Evolutionary conservation across 768 basidiomycete genomes (phyloP).

Genomic region (Panaeolus cyanescens): DNA sequence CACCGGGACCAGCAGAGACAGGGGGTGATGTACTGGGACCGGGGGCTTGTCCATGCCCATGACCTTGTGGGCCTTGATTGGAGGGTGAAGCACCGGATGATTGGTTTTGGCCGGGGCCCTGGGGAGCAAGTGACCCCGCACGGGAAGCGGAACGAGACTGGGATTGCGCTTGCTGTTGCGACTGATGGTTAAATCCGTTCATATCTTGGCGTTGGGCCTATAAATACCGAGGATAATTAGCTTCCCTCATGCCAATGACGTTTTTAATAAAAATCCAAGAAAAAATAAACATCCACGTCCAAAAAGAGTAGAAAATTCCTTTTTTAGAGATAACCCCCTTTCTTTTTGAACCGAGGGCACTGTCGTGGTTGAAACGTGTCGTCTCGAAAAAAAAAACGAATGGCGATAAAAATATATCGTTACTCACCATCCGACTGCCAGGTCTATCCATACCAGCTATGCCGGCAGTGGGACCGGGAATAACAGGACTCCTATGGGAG

Average conservation of each 20-base stretch:
- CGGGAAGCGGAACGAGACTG: conserved; percentile 10
- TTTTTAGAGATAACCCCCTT: not conserved
- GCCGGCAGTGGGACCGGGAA: conserved; percentile 21
- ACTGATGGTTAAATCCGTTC: conserved; percentile 20
- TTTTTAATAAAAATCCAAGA: not conserved
- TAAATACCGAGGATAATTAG: not conserved
- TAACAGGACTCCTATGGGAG: conserved; percentile 31
- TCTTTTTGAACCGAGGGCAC: too few relatives aligned
- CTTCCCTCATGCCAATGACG: not conserved
- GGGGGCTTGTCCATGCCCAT: not conserved
- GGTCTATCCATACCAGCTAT: conserved; percentile 21
- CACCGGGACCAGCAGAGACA: not conserved
- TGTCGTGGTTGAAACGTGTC: not conserved
- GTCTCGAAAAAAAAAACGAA: not conserved
- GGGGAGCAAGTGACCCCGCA: conserved; percentile 1
- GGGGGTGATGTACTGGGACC: not conserved
- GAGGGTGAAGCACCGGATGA: conserved; percentile 11
- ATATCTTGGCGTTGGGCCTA: conserved; percentile 16
- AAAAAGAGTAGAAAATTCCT: not conserved
- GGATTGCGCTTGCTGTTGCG: conserved; percentile 17
- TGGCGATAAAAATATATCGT: conserved; percentile 1
- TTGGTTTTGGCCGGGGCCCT: conserved; percentile 8
- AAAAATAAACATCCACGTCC: not conserved
- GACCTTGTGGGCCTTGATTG: conserved; percentile 1
- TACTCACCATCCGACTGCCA: conserved; percentile 20